Base-by-base conservation (phyloP, 2,329 filamentous ascomycete species). In the Colletotrichum lentis region DNA sequence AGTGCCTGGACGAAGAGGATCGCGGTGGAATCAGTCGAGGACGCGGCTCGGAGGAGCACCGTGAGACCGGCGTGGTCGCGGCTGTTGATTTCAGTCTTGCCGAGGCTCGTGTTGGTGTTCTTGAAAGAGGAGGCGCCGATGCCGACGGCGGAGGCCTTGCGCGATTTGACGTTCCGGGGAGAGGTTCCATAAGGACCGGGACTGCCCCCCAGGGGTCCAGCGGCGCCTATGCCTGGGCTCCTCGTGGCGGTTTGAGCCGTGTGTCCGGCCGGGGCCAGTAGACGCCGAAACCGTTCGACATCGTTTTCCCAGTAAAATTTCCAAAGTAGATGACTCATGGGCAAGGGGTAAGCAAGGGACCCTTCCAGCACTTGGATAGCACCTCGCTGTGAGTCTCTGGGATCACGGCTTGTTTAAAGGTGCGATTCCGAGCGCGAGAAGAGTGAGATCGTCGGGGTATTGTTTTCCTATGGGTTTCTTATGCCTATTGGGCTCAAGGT, bases 261-360 rank as follows among this genome's bases (percentile, higher is more conserved):
- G 78, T 85, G 85, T 77, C 85, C 84, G 81, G 90, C 85, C 79
- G 88, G 88, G 77, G 90, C 90, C 86, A 99, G 87, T 77, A 96
- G 88, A 84, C 91, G 91, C 83, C 92, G 91, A 87, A 99, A 98
- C 78, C 84, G 89, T 79, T 97, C 94, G 89, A 97, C 91, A 89
- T 99, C 94, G 87, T 97, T 92, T 89, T 97, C 91, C 85, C 96
- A 91, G 80, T 95, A 98, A 80, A 88, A 93, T 87, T 94, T 94
- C 95, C 95, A 97, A 80, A 99, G 89, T 88, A 91, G 88, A 84
- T 94, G 91, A 90, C 93, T 98, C 95, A 98, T 96, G 89, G 88
- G 89, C 82, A 78, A 35, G 80, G 74, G 73, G 75, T 71, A 72
- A 62, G 72, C 72, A 73, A 67, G 74, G 75, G 69, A 73, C 73